Percentiles rank a stretch among this genome's conserved stretches.
Evolutionary conservation across 1,284 basidiomycete species (phyloP).

Genomic region (Amylostereum areolatum): DNA sequence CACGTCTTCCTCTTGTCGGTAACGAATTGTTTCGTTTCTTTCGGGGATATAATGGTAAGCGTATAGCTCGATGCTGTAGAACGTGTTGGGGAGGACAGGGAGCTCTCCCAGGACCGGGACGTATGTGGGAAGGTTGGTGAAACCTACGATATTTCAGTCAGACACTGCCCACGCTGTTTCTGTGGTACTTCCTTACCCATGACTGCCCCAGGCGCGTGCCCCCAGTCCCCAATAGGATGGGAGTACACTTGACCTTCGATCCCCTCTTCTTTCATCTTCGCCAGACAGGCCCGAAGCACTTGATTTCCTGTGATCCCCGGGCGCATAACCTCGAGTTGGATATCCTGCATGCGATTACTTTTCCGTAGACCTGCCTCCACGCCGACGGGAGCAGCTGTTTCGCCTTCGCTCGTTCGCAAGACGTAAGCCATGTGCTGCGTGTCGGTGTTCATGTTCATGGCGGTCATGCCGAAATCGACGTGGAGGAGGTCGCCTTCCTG

Average conservation of each 20-base stretch:
- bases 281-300: conserved; percentile 33
- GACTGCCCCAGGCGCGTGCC: conserved; percentile 47
- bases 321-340: conserved; percentile 37
- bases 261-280: conserved; percentile 36
- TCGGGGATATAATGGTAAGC: conserved; percentile 44
- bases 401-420: conserved; percentile 33
- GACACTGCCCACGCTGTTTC: neutral
- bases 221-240: conserved; percentile 52
- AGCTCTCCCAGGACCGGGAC: conserved; percentile 41
- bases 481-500: conserved; percentile 45
- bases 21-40: conserved; percentile 39
- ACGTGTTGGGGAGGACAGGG: conserved; percentile 36
- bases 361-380: conserved; percentile 38
- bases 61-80: conserved; percentile 48
- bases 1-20: conserved; percentile 45
- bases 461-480: conserved; percentile 49
- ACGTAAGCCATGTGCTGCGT: conserved; percentile 53
- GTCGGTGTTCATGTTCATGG: conserved; percentile 50
- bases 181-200: conserved; percentile 30
- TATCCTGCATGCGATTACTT: conserved; percentile 47
- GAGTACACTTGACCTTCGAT: conserved; percentile 46
- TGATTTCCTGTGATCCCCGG: conserved; percentile 42
- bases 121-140: conserved; percentile 38
- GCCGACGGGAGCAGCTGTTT: conserved; percentile 34
- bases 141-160: conserved; percentile 24